Evolutionary conservation across 257 asterid species (phyloP).

Genomic region (Fraxinus quadrangulata): DNA sequence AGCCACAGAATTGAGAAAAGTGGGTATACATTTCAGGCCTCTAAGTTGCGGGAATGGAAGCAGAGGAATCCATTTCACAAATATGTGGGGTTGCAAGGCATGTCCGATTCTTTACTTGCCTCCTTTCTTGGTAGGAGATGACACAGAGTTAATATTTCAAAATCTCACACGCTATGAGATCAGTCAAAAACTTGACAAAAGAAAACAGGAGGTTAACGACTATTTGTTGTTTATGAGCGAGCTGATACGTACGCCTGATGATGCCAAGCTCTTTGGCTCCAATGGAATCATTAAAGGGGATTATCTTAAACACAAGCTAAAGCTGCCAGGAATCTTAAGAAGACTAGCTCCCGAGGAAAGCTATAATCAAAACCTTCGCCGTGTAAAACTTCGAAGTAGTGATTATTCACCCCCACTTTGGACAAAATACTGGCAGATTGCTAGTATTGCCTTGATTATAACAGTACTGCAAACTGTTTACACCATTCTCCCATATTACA

Average conservation of each 20-base stretch:
- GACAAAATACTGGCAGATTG: slow-evolving; percentile 22
- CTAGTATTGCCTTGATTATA: neutral
- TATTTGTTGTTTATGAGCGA: slow-evolving; percentile 30
- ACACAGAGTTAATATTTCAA: slow-evolving; percentile 10
- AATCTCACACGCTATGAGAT: slow-evolving; percentile 25
- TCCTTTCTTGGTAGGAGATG: neutral
- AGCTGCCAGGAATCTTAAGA: slow-evolving; percentile 4
- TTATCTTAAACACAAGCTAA: neutral
- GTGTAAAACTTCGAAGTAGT: neutral
- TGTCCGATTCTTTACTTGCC: slow-evolving; percentile 26
- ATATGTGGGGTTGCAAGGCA: neutral
- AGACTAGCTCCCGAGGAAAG: neutral
- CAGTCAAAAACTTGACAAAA: neutral
- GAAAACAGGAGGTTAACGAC: slow-evolving; percentile 17
- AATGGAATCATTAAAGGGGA: slow-evolving; percentile 16
- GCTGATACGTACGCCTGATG: slow-evolving; percentile 23
- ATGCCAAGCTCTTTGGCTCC: slow-evolving; percentile 15
- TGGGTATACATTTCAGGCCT: slow-evolving; percentile 18
- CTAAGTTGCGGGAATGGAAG: neutral
- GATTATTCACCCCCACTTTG: slow-evolving; percentile 22
- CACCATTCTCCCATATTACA: slow-evolving; percentile 10
- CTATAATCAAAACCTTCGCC: slow-evolving; percentile 12
- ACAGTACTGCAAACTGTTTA: slow-evolving; percentile 13
- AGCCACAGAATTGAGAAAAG: slow-evolving; percentile 17
- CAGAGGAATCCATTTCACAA: slow-evolving; percentile 20